These are phyloP conservation scores for Boletus vermiculosoides DNA, from an alignment of 768 basidiomycete genomes.

Conservation along the genomic window DNA sequence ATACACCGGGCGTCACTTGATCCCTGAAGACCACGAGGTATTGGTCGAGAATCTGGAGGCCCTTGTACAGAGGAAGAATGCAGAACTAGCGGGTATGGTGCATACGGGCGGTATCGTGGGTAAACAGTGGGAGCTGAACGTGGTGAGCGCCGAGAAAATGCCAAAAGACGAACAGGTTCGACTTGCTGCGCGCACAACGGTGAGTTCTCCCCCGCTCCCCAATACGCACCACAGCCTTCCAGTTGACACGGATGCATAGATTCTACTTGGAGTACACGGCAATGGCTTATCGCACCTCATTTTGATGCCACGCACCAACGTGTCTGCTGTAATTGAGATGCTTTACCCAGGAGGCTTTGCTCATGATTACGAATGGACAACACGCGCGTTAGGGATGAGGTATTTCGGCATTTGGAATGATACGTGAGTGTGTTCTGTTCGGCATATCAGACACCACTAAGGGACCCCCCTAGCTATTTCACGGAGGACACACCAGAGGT, in stretches of 20 bases:
- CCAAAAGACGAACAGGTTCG: slow-evolving; percentile 74
- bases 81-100: slow-evolving; percentile 11
- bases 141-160: slow-evolving; percentile 62
- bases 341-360: slow-evolving; percentile 81
- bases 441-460: neutral
- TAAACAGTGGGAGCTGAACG: slow-evolving; percentile 56
- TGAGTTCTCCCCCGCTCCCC: slow-evolving; percentile 33
- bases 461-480: slow-evolving; percentile 15
- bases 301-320: slow-evolving; percentile 72
- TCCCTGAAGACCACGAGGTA: slow-evolving; percentile 51
- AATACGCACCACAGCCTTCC: neutral
- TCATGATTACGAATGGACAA: slow-evolving; percentile 85
- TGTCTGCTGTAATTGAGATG: slow-evolving; percentile 83
- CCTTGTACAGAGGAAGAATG: slow-evolving; percentile 42
- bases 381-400: slow-evolving; percentile 65
- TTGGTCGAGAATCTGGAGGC: slow-evolving; percentile 53
- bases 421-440: slow-evolving; percentile 43
- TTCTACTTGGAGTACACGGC: slow-evolving; percentile 72
- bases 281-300: slow-evolving; percentile 85
- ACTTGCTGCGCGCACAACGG: slow-evolving; percentile 66
- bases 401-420: slow-evolving; percentile 85
- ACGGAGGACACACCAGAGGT: slow-evolving; percentile 46
- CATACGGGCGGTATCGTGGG: slow-evolving; percentile 1
- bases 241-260: slow-evolving; percentile 36
- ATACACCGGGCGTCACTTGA: slow-evolving; percentile 47